phyloP scores from a whole-genome alignment of 352 stramenopile species.

The Pythium aquatile region DNA sequence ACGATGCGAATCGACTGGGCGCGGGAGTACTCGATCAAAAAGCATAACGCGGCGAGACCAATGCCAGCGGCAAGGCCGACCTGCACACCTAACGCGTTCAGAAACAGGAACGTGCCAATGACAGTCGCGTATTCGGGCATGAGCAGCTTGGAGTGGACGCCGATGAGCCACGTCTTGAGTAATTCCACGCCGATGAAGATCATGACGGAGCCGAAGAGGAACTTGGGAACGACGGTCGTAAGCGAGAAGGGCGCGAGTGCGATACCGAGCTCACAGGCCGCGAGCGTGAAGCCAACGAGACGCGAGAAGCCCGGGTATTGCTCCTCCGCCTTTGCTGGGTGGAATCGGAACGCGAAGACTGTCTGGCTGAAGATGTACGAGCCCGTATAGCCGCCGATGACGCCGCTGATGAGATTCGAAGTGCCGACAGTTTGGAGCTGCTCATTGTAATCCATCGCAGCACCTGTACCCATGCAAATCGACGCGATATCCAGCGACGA shows the following conservation, averaged over 20 bases:
- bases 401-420: conserved; percentile 88
- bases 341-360: conserved; percentile 81
- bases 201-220: conserved; percentile 97
- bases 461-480: conserved; percentile 93
- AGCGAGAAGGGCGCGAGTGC: conserved; percentile 87
- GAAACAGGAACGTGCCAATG: conserved; percentile 88
- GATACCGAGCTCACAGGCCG: conserved; percentile 53
- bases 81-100: conserved; percentile 91
- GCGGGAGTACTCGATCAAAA: conserved; percentile 81
- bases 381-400: conserved; percentile 84
- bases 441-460: conserved; percentile 92
- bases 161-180: conserved; percentile 80
- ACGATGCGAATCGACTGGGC: conserved; percentile 54
- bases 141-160: conserved; percentile 57
- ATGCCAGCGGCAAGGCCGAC: conserved; percentile 66
- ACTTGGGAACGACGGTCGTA: conserved; percentile 92
- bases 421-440: conserved; percentile 94
- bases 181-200: conserved; percentile 96
- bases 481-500: conserved; percentile 94
- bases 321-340: conserved; percentile 39
- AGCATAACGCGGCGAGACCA: conserved; percentile 61
- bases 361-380: conserved; percentile 95
- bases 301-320: conserved; percentile 50
- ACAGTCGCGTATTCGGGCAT: conserved; percentile 89
- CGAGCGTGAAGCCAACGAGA: conserved; percentile 62